Percentiles rank a stretch among this genome's conserved stretches.
Conservation (phyloP, 768 basidiomycete genomes). For the Tricholoma furcatifolium region DNA sequence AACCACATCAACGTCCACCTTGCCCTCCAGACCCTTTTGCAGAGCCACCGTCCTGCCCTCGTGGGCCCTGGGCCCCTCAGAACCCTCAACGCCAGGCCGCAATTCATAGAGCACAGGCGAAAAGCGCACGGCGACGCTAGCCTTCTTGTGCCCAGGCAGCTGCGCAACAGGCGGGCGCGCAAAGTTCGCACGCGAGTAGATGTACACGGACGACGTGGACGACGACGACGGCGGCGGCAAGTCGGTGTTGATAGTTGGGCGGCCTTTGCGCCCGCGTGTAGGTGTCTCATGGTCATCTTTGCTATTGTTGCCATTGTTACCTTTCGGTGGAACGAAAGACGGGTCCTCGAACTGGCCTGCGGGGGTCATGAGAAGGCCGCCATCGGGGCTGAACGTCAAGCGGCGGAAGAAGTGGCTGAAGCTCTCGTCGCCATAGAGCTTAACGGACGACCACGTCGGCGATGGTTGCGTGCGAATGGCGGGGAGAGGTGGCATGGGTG, state of each 20-base stretch:
- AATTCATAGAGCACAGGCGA: constrained; percentile 92
- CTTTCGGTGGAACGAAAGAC: constrained; percentile 43
- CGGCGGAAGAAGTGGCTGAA: constrained; percentile 95
- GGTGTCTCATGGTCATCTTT: constrained; percentile 42
- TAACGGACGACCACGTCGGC: constrained; percentile 64
- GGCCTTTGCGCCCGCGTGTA: constrained; percentile 56
- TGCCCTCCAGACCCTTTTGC: constrained; percentile 64
- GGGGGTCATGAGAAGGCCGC: constrained; percentile 88
- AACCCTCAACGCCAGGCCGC: constrained; percentile 52
- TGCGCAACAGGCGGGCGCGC: constrained; percentile 91
- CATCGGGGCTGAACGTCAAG: constrained; percentile 93
- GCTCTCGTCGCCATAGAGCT: constrained; percentile 93
- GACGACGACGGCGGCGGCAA: constrained; percentile 45
- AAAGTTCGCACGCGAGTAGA: constrained; percentile 95
- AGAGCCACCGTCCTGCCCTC: constrained; percentile 53
- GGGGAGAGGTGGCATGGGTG: constrained; percentile 90
- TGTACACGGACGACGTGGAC: constrained; percentile 69
- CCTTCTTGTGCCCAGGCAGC: constrained; percentile 94
- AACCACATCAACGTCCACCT: constrained; percentile 58
- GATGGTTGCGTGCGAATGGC: constrained; percentile 73
- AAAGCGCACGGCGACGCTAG: constrained; percentile 91
- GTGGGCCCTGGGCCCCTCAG: constrained; percentile 20
- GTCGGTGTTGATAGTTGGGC: constrained; percentile 39
- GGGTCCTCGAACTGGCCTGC: constrained; percentile 98
- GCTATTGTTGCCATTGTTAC: constrained; percentile 7